Evolutionary conservation across 2,329 filamentous ascomycete species (phyloP), one percentile per base, ranked within the genome.

Genomic region (Cordyceps farinosa): DNA sequence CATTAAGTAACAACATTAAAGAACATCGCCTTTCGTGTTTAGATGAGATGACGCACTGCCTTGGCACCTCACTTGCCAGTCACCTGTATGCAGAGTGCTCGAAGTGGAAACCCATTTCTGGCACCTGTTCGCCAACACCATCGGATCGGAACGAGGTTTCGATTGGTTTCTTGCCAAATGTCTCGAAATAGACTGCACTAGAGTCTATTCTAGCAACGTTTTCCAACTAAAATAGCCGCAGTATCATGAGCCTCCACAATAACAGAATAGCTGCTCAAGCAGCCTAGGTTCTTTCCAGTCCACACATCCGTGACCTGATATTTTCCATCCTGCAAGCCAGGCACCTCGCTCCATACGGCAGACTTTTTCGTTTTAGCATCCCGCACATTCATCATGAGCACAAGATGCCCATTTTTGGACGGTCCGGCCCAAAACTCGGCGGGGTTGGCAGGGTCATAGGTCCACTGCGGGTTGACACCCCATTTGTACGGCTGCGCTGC

Each of bases 351-450:
- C 67, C 78, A 82, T 1, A 69, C 68, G 3, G 76, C 75, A 27
- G 70, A 72, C 70, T 78, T 80, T 30, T 66, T 72, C 30, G 68
- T 68, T 3, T 67, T 71, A 2, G 67, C 61, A 0, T 73, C 67
- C 34, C 22, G 74, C 59, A 78, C 77, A 68, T 84, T 84, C n/a
- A 83, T 68, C 65, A 81, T 71, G 36, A 83, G 73, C 17, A 82
- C 76, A 45, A 82, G 73, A n/a, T 76, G 77, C 1, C 80, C 81
- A 22, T 74, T 68, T 8, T 70, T 70, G 3, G 75, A 79, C 30
- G 70, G 70, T 0, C 81, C 81, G 1, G 77, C 73, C 80, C 80
- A 84, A 70, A 77, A 83, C 70, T 82, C 78, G 2, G 82, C 80
- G 4, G 81, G 81, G 61, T 78, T 71, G 0, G 75, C 77, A 17